These are phyloP conservation scores for Starmerella davenportii DNA, from an alignment of 805 yeast species.

Conservation along the genomic window DNA sequence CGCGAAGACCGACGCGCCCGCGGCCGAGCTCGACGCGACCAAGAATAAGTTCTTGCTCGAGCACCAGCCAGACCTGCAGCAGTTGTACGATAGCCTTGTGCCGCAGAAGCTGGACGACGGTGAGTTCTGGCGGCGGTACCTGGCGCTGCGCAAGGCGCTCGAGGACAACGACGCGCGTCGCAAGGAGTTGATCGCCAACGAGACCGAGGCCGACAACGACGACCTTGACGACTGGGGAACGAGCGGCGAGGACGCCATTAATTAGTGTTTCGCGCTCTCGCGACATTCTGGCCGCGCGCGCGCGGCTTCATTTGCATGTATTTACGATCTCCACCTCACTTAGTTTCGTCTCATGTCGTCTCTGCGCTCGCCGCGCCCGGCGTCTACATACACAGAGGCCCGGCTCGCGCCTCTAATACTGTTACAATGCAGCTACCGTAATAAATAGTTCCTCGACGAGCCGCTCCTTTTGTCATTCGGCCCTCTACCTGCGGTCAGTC, in stretches of 20 bases:
- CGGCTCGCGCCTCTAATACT: too few species aligned
- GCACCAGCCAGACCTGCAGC: slow-evolving; percentile 33
- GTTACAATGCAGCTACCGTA: too few species aligned
- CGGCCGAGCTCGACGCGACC: slow-evolving; percentile 32
- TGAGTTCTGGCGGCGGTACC: slow-evolving; percentile 62
- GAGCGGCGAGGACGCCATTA: slow-evolving; percentile 12
- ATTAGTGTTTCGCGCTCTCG: too few species aligned
- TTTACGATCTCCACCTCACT: not conserved
- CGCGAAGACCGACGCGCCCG: slow-evolving; percentile 21
- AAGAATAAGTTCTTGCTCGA: slow-evolving; percentile 31
- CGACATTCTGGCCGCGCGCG: too few species aligned
- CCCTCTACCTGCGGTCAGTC: too few species aligned
- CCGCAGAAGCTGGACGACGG: slow-evolving; percentile 43
- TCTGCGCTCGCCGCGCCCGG: too few species aligned
- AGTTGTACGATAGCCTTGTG: slow-evolving; percentile 44
- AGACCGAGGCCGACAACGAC: not conserved
- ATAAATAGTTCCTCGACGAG: too few species aligned
- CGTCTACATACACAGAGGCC: too few species aligned
- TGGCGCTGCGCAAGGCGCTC: slow-evolving; percentile 34
- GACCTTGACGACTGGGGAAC: slow-evolving; percentile 32
- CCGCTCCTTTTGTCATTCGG: too few species aligned
- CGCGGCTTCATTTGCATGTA: not conserved
- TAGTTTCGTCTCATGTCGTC: too few species aligned
- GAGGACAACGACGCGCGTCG: slow-evolving; percentile 47
- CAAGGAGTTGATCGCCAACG: slow-evolving; percentile 33